Evolutionary conservation across 1,284 basidiomycete species (phyloP).

Genomic region (Apiotrichum gamsii): DNA sequence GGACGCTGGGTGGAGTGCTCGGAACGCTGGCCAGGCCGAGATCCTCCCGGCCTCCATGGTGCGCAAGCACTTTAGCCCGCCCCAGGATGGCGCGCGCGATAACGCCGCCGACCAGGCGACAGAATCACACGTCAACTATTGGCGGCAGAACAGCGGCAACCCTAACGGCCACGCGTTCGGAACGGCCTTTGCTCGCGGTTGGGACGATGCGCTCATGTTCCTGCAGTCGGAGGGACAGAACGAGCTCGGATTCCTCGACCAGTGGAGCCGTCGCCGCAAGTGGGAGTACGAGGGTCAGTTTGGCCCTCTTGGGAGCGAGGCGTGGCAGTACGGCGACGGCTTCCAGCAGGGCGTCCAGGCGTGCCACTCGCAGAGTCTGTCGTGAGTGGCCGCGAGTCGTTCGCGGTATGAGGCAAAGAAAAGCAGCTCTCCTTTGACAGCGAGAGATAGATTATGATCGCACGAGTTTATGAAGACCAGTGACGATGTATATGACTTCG

Average conservation of each 20-base stretch:
- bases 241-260: constrained; percentile 59
- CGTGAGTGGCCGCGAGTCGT: too few relatives aligned
- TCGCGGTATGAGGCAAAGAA: too few relatives aligned
- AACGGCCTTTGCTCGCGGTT: constrained; percentile 61
- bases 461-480: too few relatives aligned
- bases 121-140: constrained; percentile 58
- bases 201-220: constrained; percentile 64
- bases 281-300: constrained; percentile 48
- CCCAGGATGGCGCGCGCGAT: constrained; percentile 44
- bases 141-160: constrained; percentile 52
- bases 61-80: constrained; percentile 18
- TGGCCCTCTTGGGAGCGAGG: constrained; percentile 43
- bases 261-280: constrained; percentile 55
- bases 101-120: constrained; percentile 45
- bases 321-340: constrained; percentile 64
- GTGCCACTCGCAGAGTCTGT: constrained; percentile 5
- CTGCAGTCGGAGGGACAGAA: constrained; percentile 39
- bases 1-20: constrained; percentile 71
- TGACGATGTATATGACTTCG: too few relatives aligned
- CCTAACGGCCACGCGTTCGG: constrained; percentile 63
- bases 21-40: constrained; percentile 60
- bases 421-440: too few relatives aligned
- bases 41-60: constrained; percentile 57
- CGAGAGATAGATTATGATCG: too few relatives aligned
- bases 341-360: constrained; percentile 52